A percentile compares a stretch with the other conserved stretches of the same genome.
Conservation (phyloP, 2,329 filamentous ascomycete species). For the Xylariaceae sp. region DNA sequence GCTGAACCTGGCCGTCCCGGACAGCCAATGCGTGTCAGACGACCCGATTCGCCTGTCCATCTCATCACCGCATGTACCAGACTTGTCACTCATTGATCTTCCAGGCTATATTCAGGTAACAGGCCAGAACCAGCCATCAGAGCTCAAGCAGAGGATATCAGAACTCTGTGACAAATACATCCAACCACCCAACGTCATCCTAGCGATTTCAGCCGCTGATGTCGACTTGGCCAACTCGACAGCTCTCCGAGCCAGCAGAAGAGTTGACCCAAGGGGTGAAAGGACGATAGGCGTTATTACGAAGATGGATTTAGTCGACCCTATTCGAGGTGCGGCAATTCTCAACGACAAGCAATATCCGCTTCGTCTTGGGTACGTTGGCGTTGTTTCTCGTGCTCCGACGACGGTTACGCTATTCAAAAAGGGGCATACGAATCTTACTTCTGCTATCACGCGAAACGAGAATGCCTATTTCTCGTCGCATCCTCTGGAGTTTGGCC, state of each 20-base stretch:
- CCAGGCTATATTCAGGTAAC: conserved; percentile 97
- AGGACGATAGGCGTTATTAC: conserved; percentile 98
- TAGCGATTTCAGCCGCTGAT: conserved; percentile 96
- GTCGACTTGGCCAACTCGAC: conserved; percentile 97
- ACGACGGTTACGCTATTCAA: conserved; percentile 75
- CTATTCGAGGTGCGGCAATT: conserved; percentile 75
- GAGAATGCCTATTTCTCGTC: conserved; percentile 85
- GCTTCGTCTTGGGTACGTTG: conserved; percentile 91
- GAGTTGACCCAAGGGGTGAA: conserved; percentile 92
- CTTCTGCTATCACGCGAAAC: conserved; percentile 80
- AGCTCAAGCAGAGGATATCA: conserved; percentile 93
- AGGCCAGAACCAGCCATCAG: conserved; percentile 83
- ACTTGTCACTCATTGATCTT: conserved; percentile 92
- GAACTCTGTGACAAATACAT: conserved; percentile 99
- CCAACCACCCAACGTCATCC: conserved; percentile 90
- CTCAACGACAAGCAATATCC: conserved; percentile 91
- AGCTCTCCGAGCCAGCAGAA: conserved; percentile 82
- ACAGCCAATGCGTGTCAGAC: conserved; percentile 89
- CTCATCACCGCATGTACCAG: conserved; percentile 92
- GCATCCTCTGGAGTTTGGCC: conserved; percentile 79
- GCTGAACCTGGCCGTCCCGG: conserved; percentile 89
- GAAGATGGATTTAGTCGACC: conserved; percentile 97
- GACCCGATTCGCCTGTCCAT: conserved; percentile 96
- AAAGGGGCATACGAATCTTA: conserved; percentile 77
- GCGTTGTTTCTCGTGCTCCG: conserved; percentile 86